These are phyloP conservation scores for Amylocarpus encephaloides DNA, from an alignment of 2,329 filamentous ascomycete species.

Conservation along the genomic window DNA sequence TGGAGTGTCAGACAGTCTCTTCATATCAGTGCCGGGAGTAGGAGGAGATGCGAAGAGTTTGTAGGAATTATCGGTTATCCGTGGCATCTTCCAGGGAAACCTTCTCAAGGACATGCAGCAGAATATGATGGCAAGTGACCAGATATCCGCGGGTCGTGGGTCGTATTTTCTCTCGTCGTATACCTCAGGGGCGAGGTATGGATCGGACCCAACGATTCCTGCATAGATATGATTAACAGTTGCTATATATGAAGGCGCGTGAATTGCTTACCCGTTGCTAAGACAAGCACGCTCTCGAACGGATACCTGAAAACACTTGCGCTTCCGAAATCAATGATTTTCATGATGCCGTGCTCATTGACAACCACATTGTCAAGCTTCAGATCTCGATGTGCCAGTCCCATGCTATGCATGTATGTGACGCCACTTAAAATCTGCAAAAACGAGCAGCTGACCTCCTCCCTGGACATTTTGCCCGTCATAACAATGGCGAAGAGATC, in stretches of 20 bases:
- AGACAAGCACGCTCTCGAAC: slow-evolving; percentile 82
- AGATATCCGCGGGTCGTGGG: slow-evolving; percentile 88
- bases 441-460: slow-evolving; percentile 86
- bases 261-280: slow-evolving; percentile 63
- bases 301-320: slow-evolving; percentile 96
- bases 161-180: slow-evolving; percentile 93
- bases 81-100: slow-evolving; percentile 95
- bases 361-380: slow-evolving; percentile 98
- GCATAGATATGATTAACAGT: slow-evolving; percentile 9
- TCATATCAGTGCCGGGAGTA: slow-evolving; percentile 54
- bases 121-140: slow-evolving; percentile 97
- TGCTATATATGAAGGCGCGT: neutral
- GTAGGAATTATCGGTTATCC: slow-evolving; percentile 87
- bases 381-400: slow-evolving; percentile 86
- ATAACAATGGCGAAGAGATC: slow-evolving; percentile 98
- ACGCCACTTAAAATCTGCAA: slow-evolving; percentile 93
- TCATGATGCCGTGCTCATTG: slow-evolving; percentile 95
- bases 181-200: slow-evolving; percentile 93
- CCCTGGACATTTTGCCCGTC: slow-evolving; percentile 93
- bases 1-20: slow-evolving; percentile 19
- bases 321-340: slow-evolving; percentile 98
- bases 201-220: slow-evolving; percentile 81
- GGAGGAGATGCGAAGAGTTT: slow-evolving; percentile 85
- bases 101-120: slow-evolving; percentile 95
- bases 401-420: slow-evolving; percentile 90